Evolutionary conservation across 2,329 filamentous ascomycete species (phyloP), one percentile per base, ranked within the genome.

Genomic region (Colletotrichum noveboracense): DNA sequence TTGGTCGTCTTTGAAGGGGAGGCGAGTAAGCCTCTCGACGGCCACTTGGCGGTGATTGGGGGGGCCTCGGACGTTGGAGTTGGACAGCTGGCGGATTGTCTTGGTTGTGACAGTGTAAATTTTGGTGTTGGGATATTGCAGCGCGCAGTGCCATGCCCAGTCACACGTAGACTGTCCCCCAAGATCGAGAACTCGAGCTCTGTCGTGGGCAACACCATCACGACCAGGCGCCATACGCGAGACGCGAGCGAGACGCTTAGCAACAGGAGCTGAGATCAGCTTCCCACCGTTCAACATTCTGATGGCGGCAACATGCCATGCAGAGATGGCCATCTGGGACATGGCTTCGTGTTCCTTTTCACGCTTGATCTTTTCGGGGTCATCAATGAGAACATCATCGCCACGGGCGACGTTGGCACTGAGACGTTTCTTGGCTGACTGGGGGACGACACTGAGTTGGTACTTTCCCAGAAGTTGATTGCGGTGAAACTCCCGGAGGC

Each of bases 141-240:
- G 89, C 1, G 97, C 96, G 74, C 95, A 94, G 82, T 97, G 93
- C 97, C 97, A 99, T 26, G 95, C 96, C 97, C 97, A 99, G 84
- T 98, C 96, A 82, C 95, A 96, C 16, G 94, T 92, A 1, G 94
- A 90, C 82, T 96, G 93, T 60, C 96, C 96, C 65, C 95, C 96
- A 38, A 98, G 92, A 82, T 98, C 96, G 30, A 98, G 90, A 73
- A 98, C 93, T 38, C 94, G 89, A 5, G 92, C 87, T 28, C 92
- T 89, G 74, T 91, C 87, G 75, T 87, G 86, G 67, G 85, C 82
- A 21, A 85, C 83, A 48, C 88, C 88, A 56, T 87, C 81, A 34
- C 83, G 80, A n/a, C 84, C 84, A 4, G 86, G 84, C 2, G 85
- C 83, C 82, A 89, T 86, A 76, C 86, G 86, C 28, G 89, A 91